Conservation (phyloP, 2,329 filamentous ascomycete genomes). For the Leptographium lundbergii region DNA sequence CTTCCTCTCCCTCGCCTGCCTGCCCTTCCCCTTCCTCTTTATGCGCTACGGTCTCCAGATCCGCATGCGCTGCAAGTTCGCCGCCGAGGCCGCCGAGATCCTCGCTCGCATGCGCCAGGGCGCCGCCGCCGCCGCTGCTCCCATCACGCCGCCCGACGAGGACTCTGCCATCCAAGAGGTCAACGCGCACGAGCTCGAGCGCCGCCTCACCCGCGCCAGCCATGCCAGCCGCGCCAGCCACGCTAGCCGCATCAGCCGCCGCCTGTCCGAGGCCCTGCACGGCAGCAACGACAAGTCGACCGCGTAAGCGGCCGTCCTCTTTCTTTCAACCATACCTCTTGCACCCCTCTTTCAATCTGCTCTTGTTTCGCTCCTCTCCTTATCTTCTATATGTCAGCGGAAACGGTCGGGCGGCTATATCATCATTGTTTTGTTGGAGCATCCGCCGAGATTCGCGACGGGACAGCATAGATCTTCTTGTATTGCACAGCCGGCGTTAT, state of each 20-base stretch:
- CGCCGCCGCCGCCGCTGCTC: slow-evolving; percentile 12
- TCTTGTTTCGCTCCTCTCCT: background rate
- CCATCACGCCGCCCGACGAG: slow-evolving; percentile 15
- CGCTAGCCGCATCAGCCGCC: background rate
- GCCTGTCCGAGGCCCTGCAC: background rate
- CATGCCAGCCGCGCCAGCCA: background rate
- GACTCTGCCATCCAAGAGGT: slow-evolving; percentile 8
- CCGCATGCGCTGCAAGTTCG: slow-evolving; percentile 55
- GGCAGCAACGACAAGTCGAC: background rate
- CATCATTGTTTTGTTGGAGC: background rate
- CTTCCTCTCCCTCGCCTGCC: slow-evolving; percentile 58
- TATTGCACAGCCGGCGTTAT: background rate
- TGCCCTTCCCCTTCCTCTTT: slow-evolving; percentile 66
- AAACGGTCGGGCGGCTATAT: too few relatives aligned
- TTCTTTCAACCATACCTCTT: background rate
- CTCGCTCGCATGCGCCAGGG: slow-evolving; percentile 30
- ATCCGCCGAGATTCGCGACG: background rate
- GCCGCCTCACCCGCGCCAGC: slow-evolving; percentile 1
- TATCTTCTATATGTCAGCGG: background rate
- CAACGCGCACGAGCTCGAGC: slow-evolving; percentile 2
- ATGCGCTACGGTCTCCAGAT: slow-evolving; percentile 57
- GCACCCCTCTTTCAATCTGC: background rate
- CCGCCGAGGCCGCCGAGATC: slow-evolving; percentile 51
- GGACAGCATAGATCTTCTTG: background rate
- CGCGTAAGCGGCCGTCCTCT: background rate